phyloP scores from a whole-genome alignment of 257 asterid species.

The Ilex asprella region DNA sequence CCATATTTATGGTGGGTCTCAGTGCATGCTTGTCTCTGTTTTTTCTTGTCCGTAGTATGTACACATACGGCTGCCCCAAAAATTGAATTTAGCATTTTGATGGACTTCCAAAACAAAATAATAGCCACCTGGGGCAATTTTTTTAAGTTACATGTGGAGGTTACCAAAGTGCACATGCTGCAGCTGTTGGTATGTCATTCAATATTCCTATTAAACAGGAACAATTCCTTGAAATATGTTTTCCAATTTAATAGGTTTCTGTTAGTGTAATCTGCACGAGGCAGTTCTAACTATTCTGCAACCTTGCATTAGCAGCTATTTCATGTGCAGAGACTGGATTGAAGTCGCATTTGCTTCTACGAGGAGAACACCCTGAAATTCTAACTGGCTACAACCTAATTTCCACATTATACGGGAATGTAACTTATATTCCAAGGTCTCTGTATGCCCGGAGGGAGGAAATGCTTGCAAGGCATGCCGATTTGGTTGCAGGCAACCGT shows the following conservation, averaged over 20 bases:
- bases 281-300: conserved; percentile 17
- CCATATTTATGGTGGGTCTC: too few species aligned
- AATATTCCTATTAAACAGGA: conserved; percentile 6
- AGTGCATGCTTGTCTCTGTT: too few species aligned
- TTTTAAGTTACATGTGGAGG: conserved; percentile 97
- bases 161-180: conserved; percentile 94
- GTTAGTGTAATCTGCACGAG: not conserved
- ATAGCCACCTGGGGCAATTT: conserved; percentile 14
- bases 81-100: conserved; percentile 2
- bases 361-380: conserved; percentile 88
- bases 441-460: conserved; percentile 68
- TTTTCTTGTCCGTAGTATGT: too few species aligned
- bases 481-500: conserved; percentile 33
- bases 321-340: conserved; percentile 89
- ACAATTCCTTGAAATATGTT: conserved; percentile 1
- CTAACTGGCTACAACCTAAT: conserved; percentile 78
- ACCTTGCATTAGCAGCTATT: conserved; percentile 50
- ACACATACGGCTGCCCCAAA: too few species aligned
- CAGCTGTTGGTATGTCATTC: conserved; percentile 78
- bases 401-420: conserved; percentile 66
- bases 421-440: conserved; percentile 65
- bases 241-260: conserved; percentile 2
- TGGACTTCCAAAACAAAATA: conserved; percentile 2
- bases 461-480: conserved; percentile 67
- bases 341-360: conserved; percentile 76